These are phyloP conservation scores for Cubamyces sp. DNA, from an alignment of 768 basidiomycete genomes.

Conservation along the genomic window DNA sequence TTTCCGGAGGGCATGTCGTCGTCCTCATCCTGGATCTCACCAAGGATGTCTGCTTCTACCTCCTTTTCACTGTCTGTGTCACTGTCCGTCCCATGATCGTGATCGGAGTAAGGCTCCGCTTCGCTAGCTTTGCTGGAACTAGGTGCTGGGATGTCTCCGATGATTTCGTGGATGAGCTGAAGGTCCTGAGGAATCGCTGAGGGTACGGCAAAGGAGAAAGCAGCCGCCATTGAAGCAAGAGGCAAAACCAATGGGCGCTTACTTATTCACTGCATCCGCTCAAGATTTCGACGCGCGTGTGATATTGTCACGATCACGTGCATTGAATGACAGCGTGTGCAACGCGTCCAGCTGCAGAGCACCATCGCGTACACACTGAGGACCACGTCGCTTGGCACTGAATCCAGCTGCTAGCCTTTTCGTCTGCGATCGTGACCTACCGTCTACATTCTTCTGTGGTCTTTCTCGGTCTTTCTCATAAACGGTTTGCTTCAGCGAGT, in stretches of 20 bases:
- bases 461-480: no score
- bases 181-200: constrained; percentile 71
- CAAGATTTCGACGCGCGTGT: background rate
- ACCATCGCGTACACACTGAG: background rate
- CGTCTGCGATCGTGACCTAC: no score
- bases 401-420: background rate
- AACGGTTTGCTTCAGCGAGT: no score
- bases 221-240: constrained; percentile 15
- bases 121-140: constrained; percentile 10
- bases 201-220: constrained; percentile 58
- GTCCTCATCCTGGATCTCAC: constrained; percentile 45
- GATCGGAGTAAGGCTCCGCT: constrained; percentile 2
- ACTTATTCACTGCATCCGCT: background rate
- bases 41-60: constrained; percentile 65
- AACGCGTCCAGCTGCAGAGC: background rate
- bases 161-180: constrained; percentile 68
- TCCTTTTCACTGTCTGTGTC: constrained; percentile 71
- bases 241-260: constrained; percentile 8
- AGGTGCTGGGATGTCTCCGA: constrained; percentile 43
- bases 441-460: no score
- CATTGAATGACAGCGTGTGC: background rate
- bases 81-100: constrained; percentile 48
- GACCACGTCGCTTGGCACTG: no score
- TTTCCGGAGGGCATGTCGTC: constrained; percentile 18
- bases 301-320: constrained; percentile 6